phyloP scores from a whole-genome alignment of 163 green algal species.

The Scenedesmus sp. region DNA sequence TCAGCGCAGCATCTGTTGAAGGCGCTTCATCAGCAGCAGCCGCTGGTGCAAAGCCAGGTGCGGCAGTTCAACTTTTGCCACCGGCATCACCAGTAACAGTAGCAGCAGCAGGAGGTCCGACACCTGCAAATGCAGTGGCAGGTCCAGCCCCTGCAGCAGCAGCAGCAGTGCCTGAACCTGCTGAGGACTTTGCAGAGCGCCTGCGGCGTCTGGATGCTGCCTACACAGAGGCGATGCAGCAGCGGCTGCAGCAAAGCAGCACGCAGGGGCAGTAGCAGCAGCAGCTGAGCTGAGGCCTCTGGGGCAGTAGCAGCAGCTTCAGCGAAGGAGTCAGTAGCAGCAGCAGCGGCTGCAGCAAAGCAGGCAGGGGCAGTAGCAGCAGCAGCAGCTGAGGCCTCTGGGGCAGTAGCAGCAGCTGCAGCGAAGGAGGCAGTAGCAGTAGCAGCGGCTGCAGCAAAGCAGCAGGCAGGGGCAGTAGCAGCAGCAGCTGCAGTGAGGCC shows the following conservation, averaged over 20 bases:
- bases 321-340: background rate
- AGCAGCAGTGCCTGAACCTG: background rate
- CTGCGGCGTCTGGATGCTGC: slow-evolving; percentile 2
- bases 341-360: background rate
- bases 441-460: background rate
- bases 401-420: background rate
- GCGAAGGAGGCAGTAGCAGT: too few relatives aligned
- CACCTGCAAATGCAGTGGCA: background rate
- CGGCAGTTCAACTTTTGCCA: background rate
- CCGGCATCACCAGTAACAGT: background rate
- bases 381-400: background rate
- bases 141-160: background rate
- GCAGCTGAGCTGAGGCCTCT: background rate
- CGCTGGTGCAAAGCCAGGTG: background rate
- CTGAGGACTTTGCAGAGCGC: slow-evolving; percentile 22
- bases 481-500: background rate
- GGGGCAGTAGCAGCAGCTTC: background rate
- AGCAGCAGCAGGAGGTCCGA: background rate
- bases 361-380: background rate
- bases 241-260: background rate
- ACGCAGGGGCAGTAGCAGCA: background rate
- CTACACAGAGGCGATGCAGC: slow-evolving; percentile 21
- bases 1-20: background rate
- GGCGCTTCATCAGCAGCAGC: background rate
- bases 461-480: background rate